Percentiles rank a stretch among this genome's conserved stretches.
Evolutionary conservation across 2,329 filamentous ascomycete genomes (phyloP).

Genomic region (Chlorencoelia australis): DNA sequence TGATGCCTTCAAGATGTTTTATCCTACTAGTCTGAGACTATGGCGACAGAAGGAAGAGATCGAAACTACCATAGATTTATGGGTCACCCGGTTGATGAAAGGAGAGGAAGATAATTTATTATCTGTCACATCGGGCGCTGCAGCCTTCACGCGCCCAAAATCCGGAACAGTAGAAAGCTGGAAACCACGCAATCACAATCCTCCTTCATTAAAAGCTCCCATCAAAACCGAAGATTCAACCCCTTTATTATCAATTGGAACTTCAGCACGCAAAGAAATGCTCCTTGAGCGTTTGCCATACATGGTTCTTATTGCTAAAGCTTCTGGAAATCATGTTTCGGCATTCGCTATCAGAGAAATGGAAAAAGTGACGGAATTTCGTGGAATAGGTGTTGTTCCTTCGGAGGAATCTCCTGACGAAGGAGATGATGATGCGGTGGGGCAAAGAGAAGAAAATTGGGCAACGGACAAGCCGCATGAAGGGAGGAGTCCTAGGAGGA

Average conservation of each 20-base stretch:
- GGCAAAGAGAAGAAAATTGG: slow-evolving; percentile 38
- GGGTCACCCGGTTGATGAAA: slow-evolving; percentile 51
- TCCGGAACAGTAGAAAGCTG: slow-evolving; percentile 25
- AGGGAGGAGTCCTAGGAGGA: slow-evolving; percentile 41
- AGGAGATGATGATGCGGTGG: slow-evolving; percentile 27
- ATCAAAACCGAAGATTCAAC: slow-evolving; percentile 22
- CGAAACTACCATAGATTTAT: slow-evolving; percentile 60
- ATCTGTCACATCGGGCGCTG: slow-evolving; percentile 36
- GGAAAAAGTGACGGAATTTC: slow-evolving; percentile 28
- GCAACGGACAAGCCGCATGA: slow-evolving; percentile 52
- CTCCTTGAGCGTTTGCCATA: slow-evolving; percentile 83
- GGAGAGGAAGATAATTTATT: slow-evolving; percentile 35
- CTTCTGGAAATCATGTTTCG: slow-evolving; percentile 17
- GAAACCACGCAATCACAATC: slow-evolving; percentile 14
- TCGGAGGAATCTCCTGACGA: slow-evolving; percentile 35
- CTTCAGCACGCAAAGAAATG: slow-evolving; percentile 59
- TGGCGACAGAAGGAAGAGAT: slow-evolving; percentile 80
- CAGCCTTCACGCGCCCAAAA: slow-evolving; percentile 38
- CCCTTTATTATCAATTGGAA: slow-evolving; percentile 47
- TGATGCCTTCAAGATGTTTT: slow-evolving; percentile 84
- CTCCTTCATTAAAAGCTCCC: neutral
- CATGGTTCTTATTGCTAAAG: slow-evolving; percentile 52
- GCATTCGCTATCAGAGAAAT: slow-evolving; percentile 30
- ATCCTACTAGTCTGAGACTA: slow-evolving; percentile 72
- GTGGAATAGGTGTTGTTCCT: slow-evolving; percentile 28